These are phyloP conservation scores for Neurospora sp. DNA, from an alignment of 495 filamentous ascomycete genomes.

Conservation along the genomic window DNA sequence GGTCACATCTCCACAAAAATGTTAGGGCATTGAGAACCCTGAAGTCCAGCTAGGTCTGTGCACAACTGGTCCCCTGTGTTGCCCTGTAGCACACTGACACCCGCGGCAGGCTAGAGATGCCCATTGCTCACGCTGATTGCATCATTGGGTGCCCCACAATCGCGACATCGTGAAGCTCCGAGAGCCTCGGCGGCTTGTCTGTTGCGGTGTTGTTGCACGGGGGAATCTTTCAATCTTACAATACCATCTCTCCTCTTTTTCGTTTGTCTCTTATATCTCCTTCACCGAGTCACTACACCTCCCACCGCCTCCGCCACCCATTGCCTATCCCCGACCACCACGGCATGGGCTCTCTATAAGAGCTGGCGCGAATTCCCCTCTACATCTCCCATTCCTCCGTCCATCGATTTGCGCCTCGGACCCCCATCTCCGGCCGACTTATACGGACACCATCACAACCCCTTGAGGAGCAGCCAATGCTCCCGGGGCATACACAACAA, in stretches of 20 bases:
- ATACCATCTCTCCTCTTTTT: neutral
- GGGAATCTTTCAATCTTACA: neutral
- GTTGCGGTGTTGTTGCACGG: neutral
- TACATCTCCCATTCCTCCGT: neutral
- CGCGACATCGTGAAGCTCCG: neutral
- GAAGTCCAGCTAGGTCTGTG: neutral
- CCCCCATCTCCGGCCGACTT: neutral
- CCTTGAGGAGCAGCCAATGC: neutral
- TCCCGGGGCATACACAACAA: neutral
- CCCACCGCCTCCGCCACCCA: neutral
- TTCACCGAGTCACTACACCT: neutral
- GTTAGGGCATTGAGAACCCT: neutral
- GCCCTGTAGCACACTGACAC: neutral
- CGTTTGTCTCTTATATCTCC: neutral
- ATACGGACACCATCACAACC: neutral
- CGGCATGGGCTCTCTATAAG: neutral
- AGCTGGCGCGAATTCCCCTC: neutral
- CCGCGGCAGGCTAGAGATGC: neutral
- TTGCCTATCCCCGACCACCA: neutral
- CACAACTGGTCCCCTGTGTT: neutral
- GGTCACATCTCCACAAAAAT: neutral
- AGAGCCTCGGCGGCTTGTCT: neutral
- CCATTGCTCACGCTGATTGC: constrained; percentile 9
- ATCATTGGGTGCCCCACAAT: constrained; percentile 13
- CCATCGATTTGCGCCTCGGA: neutral